Evolutionary conservation across 2,329 filamentous ascomycete species (phyloP), one percentile per base, ranked within the genome.

Genomic region (Cercospora brassicicola): DNA sequence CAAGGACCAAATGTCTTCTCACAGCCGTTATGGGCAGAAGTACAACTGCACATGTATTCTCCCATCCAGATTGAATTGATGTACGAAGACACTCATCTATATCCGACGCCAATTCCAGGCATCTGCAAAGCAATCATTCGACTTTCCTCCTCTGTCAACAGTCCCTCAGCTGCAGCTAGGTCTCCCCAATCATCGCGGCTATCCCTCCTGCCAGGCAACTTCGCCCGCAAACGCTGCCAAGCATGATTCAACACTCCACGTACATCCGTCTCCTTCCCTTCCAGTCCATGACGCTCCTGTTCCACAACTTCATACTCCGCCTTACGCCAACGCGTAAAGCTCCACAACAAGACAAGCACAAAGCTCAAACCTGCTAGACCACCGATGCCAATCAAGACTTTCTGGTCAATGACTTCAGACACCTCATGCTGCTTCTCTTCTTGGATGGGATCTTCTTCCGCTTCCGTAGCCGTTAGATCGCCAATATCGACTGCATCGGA

Each of bases 401-500:
- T 36, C 11, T 64, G 39, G 33, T 64, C 20, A 15, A 13, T 30
- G 6, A 59, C 51, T 15, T 68, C 45, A 20, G 9, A 6, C 33
- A 31, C 55, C 11, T 30, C 20, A n/a, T 20, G 36, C 8, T 64
- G 31, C 7, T 67, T 28, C n/a, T 56, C 56, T 15, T 69, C 62
- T 13, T 59, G 36, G 5, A 66, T 45, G n/a, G 63, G 6, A 20
- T 61, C 59, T n/a, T 10, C 66, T 7, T 51, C 30, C 23, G 61
- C 33, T 5, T 62, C 26, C 23, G 28, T 62, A 6, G 42, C 55
- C 9, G 67, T 66, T 10, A 69, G 26, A 9, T 64, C 67, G 0
- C 66, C 68, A 10, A 70, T 62, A 30, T 72, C 68, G 4, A 72
- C 62, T 15, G 67, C 31, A 30, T 70, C 59, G 4, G 67, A 67